Percentiles rank a stretch among this genome's conserved stretches.
phyloP scores from a whole-genome alignment of 441 rosid species.

The Sinapis alba region DNA sequence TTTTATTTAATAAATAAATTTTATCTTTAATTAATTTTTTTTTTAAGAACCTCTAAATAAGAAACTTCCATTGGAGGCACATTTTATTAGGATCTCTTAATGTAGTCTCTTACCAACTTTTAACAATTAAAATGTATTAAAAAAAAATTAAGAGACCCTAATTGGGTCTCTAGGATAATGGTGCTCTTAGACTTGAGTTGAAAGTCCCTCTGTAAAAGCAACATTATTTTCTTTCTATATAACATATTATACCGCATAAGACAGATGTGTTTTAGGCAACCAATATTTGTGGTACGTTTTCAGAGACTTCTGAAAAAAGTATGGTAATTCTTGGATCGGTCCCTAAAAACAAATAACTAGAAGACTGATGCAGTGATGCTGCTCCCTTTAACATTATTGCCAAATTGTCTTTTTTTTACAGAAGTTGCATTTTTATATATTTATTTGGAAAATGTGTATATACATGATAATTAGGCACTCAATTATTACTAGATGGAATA shows the following conservation, averaged over 20 bases:
- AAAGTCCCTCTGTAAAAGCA: neutral
- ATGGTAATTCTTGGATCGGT: neutral
- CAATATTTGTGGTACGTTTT: neutral
- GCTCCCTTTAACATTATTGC: neutral
- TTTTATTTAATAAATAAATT: too few species aligned
- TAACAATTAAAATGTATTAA: too few species aligned
- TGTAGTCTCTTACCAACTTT: too few species aligned
- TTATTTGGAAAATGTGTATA: neutral
- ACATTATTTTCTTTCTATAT: neutral
- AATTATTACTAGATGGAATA: neutral
- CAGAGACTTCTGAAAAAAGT: slow-evolving; percentile 4
- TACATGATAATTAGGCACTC: slow-evolving; percentile 15
- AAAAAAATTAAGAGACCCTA: too few species aligned
- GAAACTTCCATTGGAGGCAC: too few species aligned
- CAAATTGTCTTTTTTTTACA: neutral
- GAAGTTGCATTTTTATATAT: slow-evolving; percentile 3
- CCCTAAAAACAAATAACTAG: neutral
- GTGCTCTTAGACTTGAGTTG: slow-evolving; percentile 5
- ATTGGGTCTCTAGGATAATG: too few species aligned
- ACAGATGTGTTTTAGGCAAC: neutral
- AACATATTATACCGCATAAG: neutral
- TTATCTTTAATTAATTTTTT: too few species aligned
- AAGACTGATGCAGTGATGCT: neutral
- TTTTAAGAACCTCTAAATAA: too few species aligned
- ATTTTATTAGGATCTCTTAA: too few species aligned